Percentiles rank a stretch among this genome's conserved stretches.
Evolutionary conservation across 495 filamentous ascomycete species (phyloP).

Genomic region (Gamarada debralockiae): DNA sequence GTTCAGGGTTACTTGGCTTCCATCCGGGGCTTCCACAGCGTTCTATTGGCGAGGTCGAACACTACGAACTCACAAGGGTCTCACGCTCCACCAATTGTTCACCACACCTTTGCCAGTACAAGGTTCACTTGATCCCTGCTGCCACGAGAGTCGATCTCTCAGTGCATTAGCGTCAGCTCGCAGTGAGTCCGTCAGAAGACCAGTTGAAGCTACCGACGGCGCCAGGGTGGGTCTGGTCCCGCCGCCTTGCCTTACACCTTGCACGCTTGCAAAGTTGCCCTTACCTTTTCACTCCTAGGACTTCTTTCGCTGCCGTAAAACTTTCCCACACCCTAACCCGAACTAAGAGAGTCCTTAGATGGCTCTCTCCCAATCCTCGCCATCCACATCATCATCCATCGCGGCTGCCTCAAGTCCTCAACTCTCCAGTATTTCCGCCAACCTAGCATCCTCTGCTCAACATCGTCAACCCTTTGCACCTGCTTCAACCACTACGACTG

Average conservation of each 20-base stretch:
- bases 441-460: background rate
- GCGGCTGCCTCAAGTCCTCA: background rate
- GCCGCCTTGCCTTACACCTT: background rate
- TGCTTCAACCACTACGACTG: background rate
- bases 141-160: too few relatives aligned
- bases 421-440: background rate
- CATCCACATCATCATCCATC: background rate
- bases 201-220: too few relatives aligned
- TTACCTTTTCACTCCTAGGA: conserved; percentile 12
- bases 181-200: too few relatives aligned
- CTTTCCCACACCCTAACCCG: conserved; percentile 20
- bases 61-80: too few relatives aligned
- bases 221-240: background rate
- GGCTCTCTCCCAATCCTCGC: conserved; percentile 14
- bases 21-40: too few relatives aligned
- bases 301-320: conserved; percentile 31
- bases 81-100: too few relatives aligned
- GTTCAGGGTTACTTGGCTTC: too few relatives aligned
- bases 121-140: too few relatives aligned
- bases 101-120: too few relatives aligned
- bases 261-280: background rate
- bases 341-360: conserved; percentile 9
- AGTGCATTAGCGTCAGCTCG: too few relatives aligned
- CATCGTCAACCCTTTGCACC: background rate
- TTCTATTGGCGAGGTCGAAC: too few relatives aligned